Base-by-base conservation (phyloP, 2,329 filamentous ascomycete genomes). In the Diaporthe sp. region DNA sequence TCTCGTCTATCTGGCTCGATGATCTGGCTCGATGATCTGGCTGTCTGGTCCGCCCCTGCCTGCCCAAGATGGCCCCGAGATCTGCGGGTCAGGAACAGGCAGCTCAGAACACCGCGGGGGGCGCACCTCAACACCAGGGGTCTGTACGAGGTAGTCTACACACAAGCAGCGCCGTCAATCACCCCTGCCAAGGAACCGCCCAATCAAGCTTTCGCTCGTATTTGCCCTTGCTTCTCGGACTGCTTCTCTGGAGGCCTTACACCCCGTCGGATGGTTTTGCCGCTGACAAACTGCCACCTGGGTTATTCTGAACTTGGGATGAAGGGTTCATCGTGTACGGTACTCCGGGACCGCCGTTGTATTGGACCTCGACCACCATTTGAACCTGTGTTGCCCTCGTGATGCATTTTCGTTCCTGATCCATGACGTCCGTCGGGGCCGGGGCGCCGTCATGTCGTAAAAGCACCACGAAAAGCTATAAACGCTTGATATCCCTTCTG, bases 41-140 rank as follows among this genome's bases (percentile, higher is more conserved):
- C n/a, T n/a, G n/a, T n/a, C n/a, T n/a, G 32, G n/a, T 51, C 55
- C 30, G 53, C 69, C 55, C 58, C 53, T 58, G 61, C 63, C 63
- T 51, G 30, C 63, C 63, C 44, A 68, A 68, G 63, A 68, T 68
- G 44, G 13, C 47, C 44, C 70, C 70, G 56, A 63, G 70, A 63
- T 71, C 70, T 71, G 70, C 70, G 59, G 44, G 47, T 53, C 44
- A 66, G 61, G 66, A 71, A 53, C 32, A 17, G 63, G 70, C 70
- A 53, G 44, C 32, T 71, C 44, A 27, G 55, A 53, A 71, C 63
- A 42, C 56, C 15, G n/a, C n/a, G 37, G 44, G 44, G 70, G 70
- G 25, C 47, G 13, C 42, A 37, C 35, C 13, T 17, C 19, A 63
- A 42, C 56, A 32, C 19, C 47, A 22, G 70, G 59, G 53, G 66